Evolutionary conservation across 805 yeast genomes (phyloP).

Genomic region (Ogataea angusta): DNA sequence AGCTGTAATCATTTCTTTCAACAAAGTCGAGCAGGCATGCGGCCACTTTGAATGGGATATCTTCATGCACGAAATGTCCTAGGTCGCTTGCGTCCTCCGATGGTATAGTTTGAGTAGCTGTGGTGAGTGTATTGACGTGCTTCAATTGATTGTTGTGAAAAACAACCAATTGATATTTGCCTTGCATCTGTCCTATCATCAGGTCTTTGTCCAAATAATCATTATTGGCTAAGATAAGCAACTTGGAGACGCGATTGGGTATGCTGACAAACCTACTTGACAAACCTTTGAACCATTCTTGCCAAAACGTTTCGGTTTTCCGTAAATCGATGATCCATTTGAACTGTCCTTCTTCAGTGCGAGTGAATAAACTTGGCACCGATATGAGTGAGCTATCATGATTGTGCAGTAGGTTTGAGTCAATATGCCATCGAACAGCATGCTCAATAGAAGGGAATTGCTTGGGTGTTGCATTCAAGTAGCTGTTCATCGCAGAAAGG

Average conservation of each 20-base stretch:
- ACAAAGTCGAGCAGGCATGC: constrained; percentile 48
- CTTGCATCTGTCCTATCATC: constrained; percentile 98
- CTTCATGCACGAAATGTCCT: constrained; percentile 97
- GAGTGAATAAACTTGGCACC: constrained; percentile 63
- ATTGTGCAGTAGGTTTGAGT: constrained; percentile 50
- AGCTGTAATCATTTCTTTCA: constrained; percentile 40
- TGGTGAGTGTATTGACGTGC: constrained; percentile 21
- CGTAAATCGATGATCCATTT: constrained; percentile 66
- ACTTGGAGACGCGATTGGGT: constrained; percentile 49
- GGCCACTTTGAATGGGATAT: constrained; percentile 68
- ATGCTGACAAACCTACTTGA: constrained; percentile 46
- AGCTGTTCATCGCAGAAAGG: constrained; percentile 61
- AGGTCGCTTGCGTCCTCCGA: constrained; percentile 42
- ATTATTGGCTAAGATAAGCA: constrained; percentile 82
- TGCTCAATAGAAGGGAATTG: constrained; percentile 47
- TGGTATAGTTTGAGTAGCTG: constrained; percentile 22
- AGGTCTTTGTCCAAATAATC: constrained; percentile 82
- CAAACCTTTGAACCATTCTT: constrained; percentile 72
- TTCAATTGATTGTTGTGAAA: constrained; percentile 40
- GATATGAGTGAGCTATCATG: constrained; percentile 64
- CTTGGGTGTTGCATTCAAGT: constrained; percentile 62
- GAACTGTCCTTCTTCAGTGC: constrained; percentile 11
- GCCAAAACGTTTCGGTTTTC: constrained; percentile 70
- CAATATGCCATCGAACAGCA: constrained; percentile 84
- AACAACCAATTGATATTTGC: constrained; percentile 85